A percentile compares a stretch with the other conserved stretches of the same genome.
Evolutionary conservation across 1,284 basidiomycete species (phyloP).

Genomic region (Microbotryum silenes-acaulis): DNA sequence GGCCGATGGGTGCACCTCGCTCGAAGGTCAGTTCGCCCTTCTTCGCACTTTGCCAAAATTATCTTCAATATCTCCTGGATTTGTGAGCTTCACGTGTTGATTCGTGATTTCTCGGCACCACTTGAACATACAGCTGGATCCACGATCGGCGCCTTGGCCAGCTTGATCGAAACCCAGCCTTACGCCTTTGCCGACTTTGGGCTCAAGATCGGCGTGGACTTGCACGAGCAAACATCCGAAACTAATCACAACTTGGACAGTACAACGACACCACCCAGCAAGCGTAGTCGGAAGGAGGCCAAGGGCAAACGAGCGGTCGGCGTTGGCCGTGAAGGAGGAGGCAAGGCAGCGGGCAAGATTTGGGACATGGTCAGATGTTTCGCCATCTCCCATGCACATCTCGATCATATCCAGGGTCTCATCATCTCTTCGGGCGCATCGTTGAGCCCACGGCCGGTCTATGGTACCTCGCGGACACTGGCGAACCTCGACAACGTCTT

Average conservation of each 20-base stretch:
- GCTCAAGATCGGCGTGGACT: conserved; percentile 11
- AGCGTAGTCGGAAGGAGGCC: neutral
- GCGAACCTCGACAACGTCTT: conserved; percentile 33
- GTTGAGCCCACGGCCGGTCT: conserved; percentile 24
- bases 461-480: conserved; percentile 30
- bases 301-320: neutral
- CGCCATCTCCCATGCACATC: conserved; percentile 32
- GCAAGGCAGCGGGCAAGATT: conserved; percentile 10
- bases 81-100: neutral
- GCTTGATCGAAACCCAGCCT: conserved; percentile 28
- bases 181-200: conserved; percentile 26
- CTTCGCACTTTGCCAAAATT: neutral
- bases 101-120: no score
- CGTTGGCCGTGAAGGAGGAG: conserved; percentile 8
- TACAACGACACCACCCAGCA: conserved; percentile 1
- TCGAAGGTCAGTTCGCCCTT: conserved; percentile 37
- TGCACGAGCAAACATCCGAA: neutral
- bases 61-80: neutral
- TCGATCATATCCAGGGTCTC: conserved; percentile 36
- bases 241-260: neutral
- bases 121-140: conserved; percentile 21
- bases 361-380: conserved; percentile 28
- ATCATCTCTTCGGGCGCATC: conserved; percentile 30
- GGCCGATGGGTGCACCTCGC: conserved; percentile 38
- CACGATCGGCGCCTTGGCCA: conserved; percentile 33